Evolutionary conservation across 2,329 filamentous ascomycete species (phyloP), one percentile per base, ranked within the genome.

Genomic region (Coniochaeta prunicola): DNA sequence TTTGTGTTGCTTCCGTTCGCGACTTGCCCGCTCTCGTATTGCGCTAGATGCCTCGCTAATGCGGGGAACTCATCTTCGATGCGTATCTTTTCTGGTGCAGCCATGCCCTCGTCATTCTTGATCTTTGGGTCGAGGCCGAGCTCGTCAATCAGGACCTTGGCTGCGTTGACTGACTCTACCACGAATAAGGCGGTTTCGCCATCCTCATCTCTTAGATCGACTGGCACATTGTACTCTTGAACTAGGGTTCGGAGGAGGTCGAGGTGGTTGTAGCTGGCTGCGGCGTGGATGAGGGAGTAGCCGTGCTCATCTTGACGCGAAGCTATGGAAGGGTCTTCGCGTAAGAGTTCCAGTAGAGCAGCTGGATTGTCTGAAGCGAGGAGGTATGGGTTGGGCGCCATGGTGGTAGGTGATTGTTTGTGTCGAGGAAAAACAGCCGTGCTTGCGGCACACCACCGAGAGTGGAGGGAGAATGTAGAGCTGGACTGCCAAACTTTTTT

Each of bases 181-280:
- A 92, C 91, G 69, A 96, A 99, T 4, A 99, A 79, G n/a, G 93
- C 89, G 1, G 93, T 97, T 75, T 99, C 94, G 59, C 87, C 84
- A 71, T 99, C 94, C 71, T 96, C 91, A 70, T 99, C 94, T 64
- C 83, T 84, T 57, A 97, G 77, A 70, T 97, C 88, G 54, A 92
- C 83, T 61, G 92, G 79, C 26, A 93, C 92, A 13, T 85, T 75
- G 73, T 92, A 91, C 34, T 93, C 90, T 53, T 79, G 79, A 30
- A 96, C 80, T 6, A 99, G 81, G 0, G 84, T 74, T 60, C 89
- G 87, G 17, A 97, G 81, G 17, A 99, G 85, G 58, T 89, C 84
- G 36, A 91, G 76, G 70, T 97, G 92, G 70, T 88, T 89, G 80
- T 97, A 99, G 65, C 92, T 97, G 19, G 91, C 88, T 17, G 93